These are phyloP conservation scores for Vinca major DNA, from an alignment of 305 asterid genomes.

Conservation along the genomic window DNA sequence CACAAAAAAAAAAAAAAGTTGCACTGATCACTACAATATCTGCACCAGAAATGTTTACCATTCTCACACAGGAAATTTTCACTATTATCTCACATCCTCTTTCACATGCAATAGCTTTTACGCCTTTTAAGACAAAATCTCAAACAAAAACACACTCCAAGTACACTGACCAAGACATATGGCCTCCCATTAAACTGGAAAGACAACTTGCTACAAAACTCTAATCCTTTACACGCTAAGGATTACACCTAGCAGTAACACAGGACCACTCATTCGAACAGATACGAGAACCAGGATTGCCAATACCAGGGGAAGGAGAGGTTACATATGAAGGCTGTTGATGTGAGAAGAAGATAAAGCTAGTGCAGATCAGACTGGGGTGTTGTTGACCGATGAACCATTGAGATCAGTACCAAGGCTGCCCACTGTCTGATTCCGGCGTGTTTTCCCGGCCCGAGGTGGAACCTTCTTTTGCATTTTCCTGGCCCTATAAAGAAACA, in stretches of 20 bases:
- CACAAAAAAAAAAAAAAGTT: too few relatives aligned
- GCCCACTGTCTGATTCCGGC: background rate
- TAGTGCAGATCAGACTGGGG: background rate
- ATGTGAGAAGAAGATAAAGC: background rate
- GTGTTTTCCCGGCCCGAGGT: background rate
- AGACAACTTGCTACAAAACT: background rate
- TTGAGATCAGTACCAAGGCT: background rate
- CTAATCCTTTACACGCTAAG: background rate
- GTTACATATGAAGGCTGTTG: slow-evolving; percentile 3
- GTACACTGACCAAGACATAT: background rate
- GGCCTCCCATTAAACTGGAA: background rate
- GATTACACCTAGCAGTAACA: background rate
- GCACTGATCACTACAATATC: background rate
- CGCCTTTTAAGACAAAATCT: too few relatives aligned
- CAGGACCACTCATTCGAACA: background rate
- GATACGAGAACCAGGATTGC: slow-evolving; percentile 6
- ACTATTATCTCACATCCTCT: too few relatives aligned
- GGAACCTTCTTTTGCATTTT: slow-evolving; percentile 3
- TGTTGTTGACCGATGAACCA: background rate
- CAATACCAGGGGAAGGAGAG: slow-evolving; percentile 3
- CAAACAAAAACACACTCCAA: too few relatives aligned
- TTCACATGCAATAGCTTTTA: background rate
- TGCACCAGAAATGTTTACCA: background rate
- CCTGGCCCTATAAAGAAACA: slow-evolving; percentile 9
- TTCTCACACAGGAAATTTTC: too few relatives aligned